A percentile compares a stretch with the other conserved stretches of the same genome.
Evolutionary conservation across 2,329 filamentous ascomycete species (phyloP).

Genomic region (Torrubiella hemipterigena): DNA sequence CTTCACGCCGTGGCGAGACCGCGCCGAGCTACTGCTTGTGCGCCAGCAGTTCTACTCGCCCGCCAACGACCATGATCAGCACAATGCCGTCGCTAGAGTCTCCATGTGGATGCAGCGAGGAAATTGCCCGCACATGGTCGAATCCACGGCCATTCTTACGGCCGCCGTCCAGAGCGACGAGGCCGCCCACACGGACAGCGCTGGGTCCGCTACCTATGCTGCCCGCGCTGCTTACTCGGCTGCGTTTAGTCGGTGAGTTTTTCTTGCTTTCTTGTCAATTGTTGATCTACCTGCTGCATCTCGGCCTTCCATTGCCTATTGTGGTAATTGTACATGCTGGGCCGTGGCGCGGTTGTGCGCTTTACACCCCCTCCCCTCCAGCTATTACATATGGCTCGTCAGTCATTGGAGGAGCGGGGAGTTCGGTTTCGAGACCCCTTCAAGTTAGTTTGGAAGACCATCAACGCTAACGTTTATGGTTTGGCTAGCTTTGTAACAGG

Average conservation of each 20-base stretch:
- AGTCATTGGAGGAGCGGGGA: too few relatives aligned
- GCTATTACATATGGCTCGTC: too few relatives aligned
- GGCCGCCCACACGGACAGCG: constrained; percentile 16
- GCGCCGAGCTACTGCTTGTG: constrained; percentile 52
- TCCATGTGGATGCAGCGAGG: constrained; percentile 62
- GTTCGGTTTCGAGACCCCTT: too few relatives aligned
- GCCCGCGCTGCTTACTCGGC: constrained; percentile 59
- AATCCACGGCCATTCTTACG: constrained; percentile 63
- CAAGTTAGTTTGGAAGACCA: too few relatives aligned
- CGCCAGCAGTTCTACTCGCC: constrained; percentile 49
- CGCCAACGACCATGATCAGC: constrained; percentile 5
- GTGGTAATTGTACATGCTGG: too few relatives aligned
- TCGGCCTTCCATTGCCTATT: constrained; percentile 1
- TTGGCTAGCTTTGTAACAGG: constrained; percentile 66
- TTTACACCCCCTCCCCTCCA: too few relatives aligned
- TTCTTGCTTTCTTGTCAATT: constrained; percentile 3
- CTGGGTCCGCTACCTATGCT: constrained; percentile 41
- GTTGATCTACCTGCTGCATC: constrained; percentile 2
- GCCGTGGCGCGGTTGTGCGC: too few relatives aligned
- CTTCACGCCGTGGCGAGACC: constrained; percentile 62
- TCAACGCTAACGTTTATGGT: constrained; percentile 4
- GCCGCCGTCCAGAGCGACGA: constrained; percentile 57
- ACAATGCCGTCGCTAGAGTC: constrained; percentile 40
- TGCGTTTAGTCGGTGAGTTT: constrained; percentile 58
- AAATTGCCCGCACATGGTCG: constrained; percentile 66